Base-by-base conservation (phyloP, 345 rosid genomes). In the Citrus reticulata region DNA sequence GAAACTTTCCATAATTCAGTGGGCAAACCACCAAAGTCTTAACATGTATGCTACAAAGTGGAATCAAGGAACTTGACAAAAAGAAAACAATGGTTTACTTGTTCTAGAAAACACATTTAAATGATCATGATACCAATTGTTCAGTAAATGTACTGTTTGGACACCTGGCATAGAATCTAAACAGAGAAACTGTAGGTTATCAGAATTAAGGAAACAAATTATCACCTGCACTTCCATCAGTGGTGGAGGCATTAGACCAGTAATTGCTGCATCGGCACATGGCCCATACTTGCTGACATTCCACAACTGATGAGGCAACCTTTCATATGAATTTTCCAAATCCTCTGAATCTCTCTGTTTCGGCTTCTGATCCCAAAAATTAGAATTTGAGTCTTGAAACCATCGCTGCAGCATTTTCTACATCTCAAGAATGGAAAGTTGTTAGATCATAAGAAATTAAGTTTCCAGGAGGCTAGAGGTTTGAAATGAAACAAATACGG, bases 171-270 rank as follows among this genome's bases (percentile, higher is more conserved):
- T 16, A 71, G 46, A 46, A 75, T 72, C 68, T 57, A 64, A 40
- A 42, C 55, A 37, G 3, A 51, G 29, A 59, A 70, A 37, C 24
- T 35, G 51, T 65, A 65, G 30, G 69, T 24, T 25, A 29, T 74
- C 30, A 55, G 27, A 25, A 79, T 58, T 32, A 58, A 68, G 76
- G 37, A 74, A 67, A 66, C 61, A 55, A 49, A 32, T 34, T 75
- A 22, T 79, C 81, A 96, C 99, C 98, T 96, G 94, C 83, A 77
- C 81, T 86, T 96, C 99, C 84, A 96, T 83, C 57, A 96, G 81
- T 2, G 99, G 98, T 77, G 99, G 98, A 60, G 97, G 95, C 92
- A 96, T 93, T 78, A 94, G 77, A 58, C 97, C 98, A 55, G 95
- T 94, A 71, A 96, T 87, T 63, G 97, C 95, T 11, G 95, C 97